These are phyloP conservation scores for Fusarium verrucosum DNA, from an alignment of 2,329 filamentous ascomycete genomes.

Conservation along the genomic window DNA sequence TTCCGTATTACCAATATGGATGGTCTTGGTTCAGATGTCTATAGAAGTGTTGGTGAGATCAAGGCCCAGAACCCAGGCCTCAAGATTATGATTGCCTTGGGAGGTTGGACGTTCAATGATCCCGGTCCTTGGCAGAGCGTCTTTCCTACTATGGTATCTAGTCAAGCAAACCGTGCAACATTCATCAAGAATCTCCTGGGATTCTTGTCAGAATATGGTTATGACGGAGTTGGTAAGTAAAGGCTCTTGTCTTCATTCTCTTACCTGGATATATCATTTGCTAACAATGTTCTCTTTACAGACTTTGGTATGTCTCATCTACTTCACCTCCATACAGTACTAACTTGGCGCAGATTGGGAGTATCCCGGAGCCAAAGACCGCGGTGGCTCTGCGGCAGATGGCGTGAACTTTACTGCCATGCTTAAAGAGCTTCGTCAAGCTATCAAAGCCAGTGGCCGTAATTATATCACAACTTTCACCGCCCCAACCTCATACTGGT, in stretches of 20 bases:
- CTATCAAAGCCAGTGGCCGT: not conserved
- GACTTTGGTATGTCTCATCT: too few species aligned
- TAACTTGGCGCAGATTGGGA: too few species aligned
- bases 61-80: slow-evolving; percentile 27
- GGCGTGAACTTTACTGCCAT: slow-evolving; percentile 44
- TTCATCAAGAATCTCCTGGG: slow-evolving; percentile 51
- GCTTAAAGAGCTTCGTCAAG: slow-evolving; percentile 33
- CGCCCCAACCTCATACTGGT: slow-evolving; percentile 47
- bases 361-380: slow-evolving; percentile 39
- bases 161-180: slow-evolving; percentile 32
- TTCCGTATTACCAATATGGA: not conserved
- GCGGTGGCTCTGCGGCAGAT: slow-evolving; percentile 23
- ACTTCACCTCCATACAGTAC: too few species aligned
- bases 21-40: not conserved
- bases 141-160: slow-evolving; percentile 43
- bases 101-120: slow-evolving; percentile 55
- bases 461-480: slow-evolving; percentile 48
- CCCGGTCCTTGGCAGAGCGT: slow-evolving; percentile 34
- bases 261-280: too few species aligned
- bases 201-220: slow-evolving; percentile 45
- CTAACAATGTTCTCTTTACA: too few species aligned
- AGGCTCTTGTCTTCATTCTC: too few species aligned
- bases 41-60: not conserved
- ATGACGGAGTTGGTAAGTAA: not conserved
- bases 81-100: slow-evolving; percentile 52